A percentile compares a stretch with the other conserved stretches of the same genome.
phyloP scores from a whole-genome alignment of 768 basidiomycete species.

The Suillus sp. region DNA sequence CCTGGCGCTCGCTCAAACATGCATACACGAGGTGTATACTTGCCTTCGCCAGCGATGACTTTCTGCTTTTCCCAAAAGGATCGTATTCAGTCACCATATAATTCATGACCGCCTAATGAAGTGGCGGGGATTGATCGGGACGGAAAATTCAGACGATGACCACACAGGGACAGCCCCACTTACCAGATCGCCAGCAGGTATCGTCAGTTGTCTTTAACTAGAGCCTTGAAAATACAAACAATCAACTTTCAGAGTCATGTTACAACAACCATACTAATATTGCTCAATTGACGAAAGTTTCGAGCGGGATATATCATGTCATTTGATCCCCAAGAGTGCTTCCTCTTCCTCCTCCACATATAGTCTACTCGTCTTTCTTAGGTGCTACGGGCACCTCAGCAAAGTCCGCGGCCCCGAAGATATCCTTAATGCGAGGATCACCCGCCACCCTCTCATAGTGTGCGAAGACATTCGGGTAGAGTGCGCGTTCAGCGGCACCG shows the following conservation, averaged over 20 bases:
- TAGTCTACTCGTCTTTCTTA: slow-evolving; percentile 1
- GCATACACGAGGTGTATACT: slow-evolving; percentile 57
- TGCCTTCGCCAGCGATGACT: slow-evolving; percentile 37
- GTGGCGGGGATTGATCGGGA: slow-evolving; percentile 42
- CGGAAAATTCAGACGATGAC: slow-evolving; percentile 54
- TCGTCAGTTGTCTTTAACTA: neutral
- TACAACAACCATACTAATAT: neutral
- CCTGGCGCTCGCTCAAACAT: slow-evolving; percentile 29
- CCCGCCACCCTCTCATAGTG: slow-evolving; percentile 26
- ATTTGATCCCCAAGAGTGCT: neutral
- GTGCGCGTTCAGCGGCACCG: slow-evolving; percentile 29
- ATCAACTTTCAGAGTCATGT: neutral
- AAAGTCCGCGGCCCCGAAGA: slow-evolving; percentile 25
- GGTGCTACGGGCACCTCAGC: slow-evolving; percentile 22
- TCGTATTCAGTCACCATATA: slow-evolving; percentile 51
- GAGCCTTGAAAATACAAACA: neutral
- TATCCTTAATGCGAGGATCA: slow-evolving; percentile 24
- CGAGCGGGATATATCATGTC: neutral
- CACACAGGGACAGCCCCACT: slow-evolving; percentile 71
- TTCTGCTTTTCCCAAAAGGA: slow-evolving; percentile 27
- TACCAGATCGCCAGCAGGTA: slow-evolving; percentile 64
- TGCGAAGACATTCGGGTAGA: slow-evolving; percentile 29
- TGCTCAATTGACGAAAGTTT: neutral
- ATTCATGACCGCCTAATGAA: slow-evolving; percentile 37
- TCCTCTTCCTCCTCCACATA: neutral